Base-by-base conservation (phyloP, 2,329 filamentous ascomycete species). In the Colletotrichum musae region DNA sequence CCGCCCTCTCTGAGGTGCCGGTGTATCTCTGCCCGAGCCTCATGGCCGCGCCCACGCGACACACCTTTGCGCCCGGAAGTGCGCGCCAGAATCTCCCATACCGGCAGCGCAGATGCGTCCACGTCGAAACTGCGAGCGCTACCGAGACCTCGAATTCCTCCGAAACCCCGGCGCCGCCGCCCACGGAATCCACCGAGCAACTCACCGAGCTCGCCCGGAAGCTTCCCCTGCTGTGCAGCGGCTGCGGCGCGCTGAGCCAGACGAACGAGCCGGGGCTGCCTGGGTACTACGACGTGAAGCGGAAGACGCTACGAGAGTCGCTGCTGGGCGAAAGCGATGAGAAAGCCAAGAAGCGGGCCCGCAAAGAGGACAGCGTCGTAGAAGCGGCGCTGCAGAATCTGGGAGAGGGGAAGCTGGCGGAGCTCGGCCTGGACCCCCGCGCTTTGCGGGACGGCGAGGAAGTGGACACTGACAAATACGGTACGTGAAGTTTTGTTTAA, bases 221-320 rank as follows among this genome's bases (percentile, higher is more conserved):
- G 18, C 80, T 92, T 1, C 90, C 91, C 0, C 74, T 83, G 12
- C 88, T 87, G 71, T 93, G 91, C 73, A 84, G 84, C 13, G 91
- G 91, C 43, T 93, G 91, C 75, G 91, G 91, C 52, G 90, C 90
- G 15, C 84, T 91, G 73, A 84, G 88, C 53, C 91, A 93, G 76
- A 89, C 85, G 0, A 76, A 77, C 0, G 78, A 86, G 18, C 77
- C 86, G 1, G 77, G 85, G 32, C 80, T 86, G 68, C 81, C 91
- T 6, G 88, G 88, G 4, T 91, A 87, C 77, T 92, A 85, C 75
- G 82, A 87, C 67, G 64, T 86, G 32, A 77, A 76, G 43, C 85
- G 87, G 71, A 89, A 83, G 73, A 81, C 84, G 2, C 84, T 91
- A 4, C 82, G 77, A 72, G 80, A 79, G 41, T 91, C 86, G 75